Base-by-base conservation (phyloP, 495 filamentous ascomycete genomes). In the Penicillium dipodomyicola region DNA sequence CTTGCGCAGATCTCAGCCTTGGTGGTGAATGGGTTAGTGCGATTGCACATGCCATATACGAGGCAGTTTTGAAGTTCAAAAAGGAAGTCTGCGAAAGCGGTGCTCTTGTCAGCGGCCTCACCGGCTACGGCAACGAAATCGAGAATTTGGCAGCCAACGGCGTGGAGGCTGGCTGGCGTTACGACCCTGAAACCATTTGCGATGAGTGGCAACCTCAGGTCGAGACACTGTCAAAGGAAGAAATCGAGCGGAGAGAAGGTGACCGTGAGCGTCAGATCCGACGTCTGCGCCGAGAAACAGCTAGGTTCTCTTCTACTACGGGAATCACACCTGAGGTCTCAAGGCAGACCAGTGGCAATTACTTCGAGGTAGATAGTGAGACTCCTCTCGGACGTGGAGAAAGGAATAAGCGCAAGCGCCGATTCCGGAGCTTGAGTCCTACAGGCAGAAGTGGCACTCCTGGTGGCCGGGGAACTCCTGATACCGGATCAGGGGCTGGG, bases 211-310 rank as follows among this genome's bases (percentile, higher is more conserved):
- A 96, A 61, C 92, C 93, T 0, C 92, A 91, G 72, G 81, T 99
- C 1, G 94, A 97, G 70, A 82, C 82, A 0, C 75, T 99, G 12
- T 89, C 85, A 3, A 95, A 96, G 65, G 94, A 97, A 63, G 94
- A 99, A 70, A 97, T 99, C 47, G 95, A 99, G 72, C 95, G 96
- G 72, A 83, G 95, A 29, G 94, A 99, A 71, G 91, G 91, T 50
- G 95, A 97, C 67, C 84, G 95, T 23, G 94, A 97, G 69, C 75
- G 94, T 29, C 91, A 97, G 74, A 87, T 96, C 33, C 75, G 94
- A 29, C 81, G 95, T 45, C 69, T 97, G 42, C 82, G 94, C 46
- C 80, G 94, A 64, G 94, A 99, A 71, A 97, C 93, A 10, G 94
- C 94, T 1, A 78, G 93, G 29, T 95, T 97, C 65, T 93, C 90